Percentiles rank a stretch among this genome's conserved stretches.
These are phyloP conservation scores for Bruguiera hainesii DNA, from an alignment of 441 rosid species.

Conservation along the genomic window DNA sequence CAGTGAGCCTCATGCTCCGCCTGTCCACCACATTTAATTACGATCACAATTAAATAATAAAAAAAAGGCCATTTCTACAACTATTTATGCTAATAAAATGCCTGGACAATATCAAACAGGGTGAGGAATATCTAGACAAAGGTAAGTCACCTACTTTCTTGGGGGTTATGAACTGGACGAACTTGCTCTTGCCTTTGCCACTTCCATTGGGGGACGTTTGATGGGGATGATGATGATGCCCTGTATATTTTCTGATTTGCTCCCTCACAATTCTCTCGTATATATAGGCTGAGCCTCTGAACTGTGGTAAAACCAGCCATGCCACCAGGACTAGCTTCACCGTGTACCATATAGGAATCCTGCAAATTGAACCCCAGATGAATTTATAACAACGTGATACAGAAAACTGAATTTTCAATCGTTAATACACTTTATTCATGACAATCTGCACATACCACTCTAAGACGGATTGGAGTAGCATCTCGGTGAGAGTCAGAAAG, in stretches of 20 bases:
- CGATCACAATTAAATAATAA: neutral
- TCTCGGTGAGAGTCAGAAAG: conserved; percentile 67
- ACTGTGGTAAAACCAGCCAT: conserved; percentile 84
- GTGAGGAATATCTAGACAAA: no score
- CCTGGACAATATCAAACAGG: no score
- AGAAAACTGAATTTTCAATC: neutral
- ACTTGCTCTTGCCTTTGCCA: conserved; percentile 38
- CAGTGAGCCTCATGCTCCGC: conserved; percentile 44
- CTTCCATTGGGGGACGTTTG: conserved; percentile 9
- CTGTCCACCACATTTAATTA: conserved; percentile 23
- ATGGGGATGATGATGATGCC: neutral
- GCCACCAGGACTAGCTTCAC: conserved; percentile 53
- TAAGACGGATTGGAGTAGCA: conserved; percentile 57
- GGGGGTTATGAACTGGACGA: conserved; percentile 37
- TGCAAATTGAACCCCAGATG: conserved; percentile 10
- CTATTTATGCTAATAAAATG: no score
- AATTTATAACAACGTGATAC: neutral
- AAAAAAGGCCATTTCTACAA: no score
- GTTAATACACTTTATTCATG: neutral
- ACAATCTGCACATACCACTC: conserved; percentile 49
- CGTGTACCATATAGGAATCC: conserved; percentile 86
- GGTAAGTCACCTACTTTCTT: conserved; percentile 31
- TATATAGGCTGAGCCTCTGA: conserved; percentile 82
- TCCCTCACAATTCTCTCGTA: conserved; percentile 64
- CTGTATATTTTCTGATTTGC: conserved; percentile 41